Base-by-base conservation (phyloP, 345 rosid genomes). In the Eucalyptus tenuipes region DNA sequence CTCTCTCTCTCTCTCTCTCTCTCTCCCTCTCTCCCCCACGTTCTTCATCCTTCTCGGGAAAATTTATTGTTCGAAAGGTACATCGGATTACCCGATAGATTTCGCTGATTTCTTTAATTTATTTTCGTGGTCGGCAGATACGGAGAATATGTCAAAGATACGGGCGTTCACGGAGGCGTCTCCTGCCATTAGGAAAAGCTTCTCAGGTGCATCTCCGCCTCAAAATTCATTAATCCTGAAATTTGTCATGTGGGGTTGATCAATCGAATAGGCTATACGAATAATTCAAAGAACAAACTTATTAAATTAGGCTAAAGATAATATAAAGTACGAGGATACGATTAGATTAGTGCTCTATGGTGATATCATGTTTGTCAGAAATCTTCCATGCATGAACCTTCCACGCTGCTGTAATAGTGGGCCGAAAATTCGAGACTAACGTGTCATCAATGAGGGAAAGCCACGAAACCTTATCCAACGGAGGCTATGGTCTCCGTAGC, bases 121-220 rank as follows among this genome's bases (percentile, higher is more conserved):
- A 33, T 75, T 13, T 47, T 47, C 8, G 49, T 57, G 50, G 68
- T 22, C 89, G 93, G 99, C 92, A 91, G 87, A 80, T 85, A 95
- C 93, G 42, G 91, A 90, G 87, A 94, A 90, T 86, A 85, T 66
- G 87, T 87, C 93, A 47, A 90, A 91, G 85, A 93, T 87, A 87
- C 91, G 92, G 89, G 88, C 95, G 2, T 91, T 93, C 91, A 50
- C 90, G 59, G 98, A 95, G 86, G 87, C 91, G 49, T 85, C 97
- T 90, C 93, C 95, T 49, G 20, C 88, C 37, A 92, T 92, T 82
- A 90, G 93, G 90, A 98, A 94, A 92, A 93, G 95, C 87, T 93
- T 93, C 93, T 94, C 97, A 91, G 99, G 99, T 97, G 89, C 44
- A 89, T 45, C 31, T 66, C 57, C 18, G 55, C 25, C 49, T 42